Percentiles rank a stretch among this genome's conserved stretches.
phyloP scores from a whole-genome alignment of 1,284 basidiomycete genomes.

The Coniferiporia sulphurascens region DNA sequence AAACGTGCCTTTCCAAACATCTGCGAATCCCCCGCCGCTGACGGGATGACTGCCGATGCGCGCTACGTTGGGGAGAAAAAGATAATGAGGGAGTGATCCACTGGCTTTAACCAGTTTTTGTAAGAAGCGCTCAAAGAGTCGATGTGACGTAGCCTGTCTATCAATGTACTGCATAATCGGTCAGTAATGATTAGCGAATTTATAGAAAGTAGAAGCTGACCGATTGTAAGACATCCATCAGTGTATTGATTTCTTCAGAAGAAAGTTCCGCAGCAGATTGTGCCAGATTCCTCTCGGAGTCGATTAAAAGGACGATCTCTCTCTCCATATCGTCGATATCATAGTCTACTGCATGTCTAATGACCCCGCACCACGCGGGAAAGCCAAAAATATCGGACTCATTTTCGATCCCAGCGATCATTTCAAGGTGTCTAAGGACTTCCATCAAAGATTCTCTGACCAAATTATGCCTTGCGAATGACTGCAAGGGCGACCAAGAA shows the following conservation, averaged over 20 bases:
- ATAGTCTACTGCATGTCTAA: background rate
- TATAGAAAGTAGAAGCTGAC: background rate
- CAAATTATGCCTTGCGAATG: background rate
- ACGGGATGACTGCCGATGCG: slow-evolving; percentile 3
- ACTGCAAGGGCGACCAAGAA: background rate
- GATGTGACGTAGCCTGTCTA: background rate
- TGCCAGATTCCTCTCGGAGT: background rate
- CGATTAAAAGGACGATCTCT: background rate
- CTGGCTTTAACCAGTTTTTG: slow-evolving; percentile 1
- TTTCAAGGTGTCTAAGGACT: background rate
- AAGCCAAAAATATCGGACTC: background rate
- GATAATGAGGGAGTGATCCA: slow-evolving; percentile 1
- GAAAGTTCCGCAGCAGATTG: background rate
- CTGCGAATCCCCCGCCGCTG: slow-evolving; percentile 13
- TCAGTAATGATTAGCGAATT: no score
- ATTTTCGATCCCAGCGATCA: background rate
- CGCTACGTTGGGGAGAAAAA: background rate
- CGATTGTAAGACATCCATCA: slow-evolving; percentile 11
- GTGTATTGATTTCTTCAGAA: background rate
- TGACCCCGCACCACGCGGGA: background rate
- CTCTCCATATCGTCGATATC: background rate
- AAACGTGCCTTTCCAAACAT: slow-evolving; percentile 10
- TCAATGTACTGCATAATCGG: background rate
- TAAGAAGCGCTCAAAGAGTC: slow-evolving; percentile 1
- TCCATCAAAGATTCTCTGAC: background rate